Conservation (phyloP, 257 asterid genomes). For the Solanum lycopersicoides region DNA sequence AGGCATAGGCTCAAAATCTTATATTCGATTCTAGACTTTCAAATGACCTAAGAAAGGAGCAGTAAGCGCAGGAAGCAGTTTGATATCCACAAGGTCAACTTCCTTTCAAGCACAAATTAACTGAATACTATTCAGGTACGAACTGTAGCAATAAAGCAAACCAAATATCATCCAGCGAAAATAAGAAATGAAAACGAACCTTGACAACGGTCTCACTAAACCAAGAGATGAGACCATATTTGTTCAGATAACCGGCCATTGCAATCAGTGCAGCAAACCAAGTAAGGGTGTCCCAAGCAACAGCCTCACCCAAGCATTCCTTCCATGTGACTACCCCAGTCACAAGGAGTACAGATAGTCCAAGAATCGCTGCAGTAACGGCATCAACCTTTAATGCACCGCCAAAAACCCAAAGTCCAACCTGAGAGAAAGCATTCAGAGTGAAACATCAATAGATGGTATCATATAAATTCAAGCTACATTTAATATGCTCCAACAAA, state of each 20-base stretch:
- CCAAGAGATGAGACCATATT: constrained; percentile 96
- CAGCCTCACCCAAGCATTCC: constrained; percentile 94
- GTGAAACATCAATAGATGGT: not conserved
- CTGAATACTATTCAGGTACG: not conserved
- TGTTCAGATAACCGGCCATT: constrained; percentile 96
- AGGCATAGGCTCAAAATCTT: too few species aligned
- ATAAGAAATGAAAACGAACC: constrained; percentile 22
- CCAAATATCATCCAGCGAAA: not conserved
- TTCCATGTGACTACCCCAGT: constrained; percentile 97
- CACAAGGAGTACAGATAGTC: constrained; percentile 73
- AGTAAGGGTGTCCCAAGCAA: constrained; percentile 99
- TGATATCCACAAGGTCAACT: not conserved
- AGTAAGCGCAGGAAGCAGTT: not conserved
- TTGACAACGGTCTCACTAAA: constrained; percentile 93
- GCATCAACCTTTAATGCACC: constrained; percentile 78
- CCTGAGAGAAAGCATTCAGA: constrained; percentile 31
- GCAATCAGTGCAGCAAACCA: constrained; percentile 99
- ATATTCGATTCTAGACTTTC: too few species aligned
- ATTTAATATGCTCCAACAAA: not conserved
- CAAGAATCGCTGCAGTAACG: constrained; percentile 94
- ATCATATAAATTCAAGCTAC: not conserved
- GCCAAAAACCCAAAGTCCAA: constrained; percentile 95
- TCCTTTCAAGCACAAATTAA: not conserved
- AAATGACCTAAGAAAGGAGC: not conserved
- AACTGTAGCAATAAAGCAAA: not conserved